phyloP scores from a whole-genome alignment of 2,329 filamentous ascomycete genomes.

The Nigrospora oryzae region DNA sequence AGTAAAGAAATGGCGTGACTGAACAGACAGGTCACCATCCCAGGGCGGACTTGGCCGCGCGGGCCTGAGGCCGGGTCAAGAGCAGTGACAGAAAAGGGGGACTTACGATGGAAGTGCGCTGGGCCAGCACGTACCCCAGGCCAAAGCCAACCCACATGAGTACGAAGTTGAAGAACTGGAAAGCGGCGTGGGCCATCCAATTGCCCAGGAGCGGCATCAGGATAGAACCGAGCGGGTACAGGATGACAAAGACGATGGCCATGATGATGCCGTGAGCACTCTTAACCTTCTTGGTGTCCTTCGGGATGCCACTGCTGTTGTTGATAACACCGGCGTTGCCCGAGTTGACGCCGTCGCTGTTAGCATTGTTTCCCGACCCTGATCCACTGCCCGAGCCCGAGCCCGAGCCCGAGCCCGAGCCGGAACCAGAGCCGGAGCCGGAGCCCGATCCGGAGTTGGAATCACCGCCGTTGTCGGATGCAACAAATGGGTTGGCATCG shows the following conservation, averaged over 20 bases:
- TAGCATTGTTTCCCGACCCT: too few relatives aligned
- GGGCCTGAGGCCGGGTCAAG: too few relatives aligned
- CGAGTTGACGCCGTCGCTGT: constrained; percentile 1
- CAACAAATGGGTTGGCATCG: constrained; percentile 45
- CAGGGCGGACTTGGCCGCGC: too few relatives aligned
- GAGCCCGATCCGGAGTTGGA: constrained; percentile 5
- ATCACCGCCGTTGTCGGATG: constrained; percentile 6
- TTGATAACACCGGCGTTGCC: constrained; percentile 5
- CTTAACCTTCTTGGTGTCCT: constrained; percentile 15
- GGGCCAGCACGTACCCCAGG: constrained; percentile 41
- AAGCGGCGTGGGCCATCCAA: constrained; percentile 48
- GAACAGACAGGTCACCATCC: too few relatives aligned
- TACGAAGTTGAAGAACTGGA: constrained; percentile 45
- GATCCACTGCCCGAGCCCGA: background rate
- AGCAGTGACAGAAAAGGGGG: too few relatives aligned
- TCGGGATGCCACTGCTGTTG: constrained; percentile 5
- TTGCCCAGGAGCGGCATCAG: constrained; percentile 51
- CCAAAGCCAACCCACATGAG: constrained; percentile 50
- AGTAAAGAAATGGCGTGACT: background rate
- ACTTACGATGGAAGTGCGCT: constrained; percentile 17
- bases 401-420: constrained; percentile 2
- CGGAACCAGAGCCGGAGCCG: constrained; percentile 1
- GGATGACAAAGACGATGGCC: constrained; percentile 47
- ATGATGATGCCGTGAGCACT: constrained; percentile 51
- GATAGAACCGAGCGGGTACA: constrained; percentile 53